A percentile compares a stretch with the other conserved stretches of the same genome.
phyloP scores from a whole-genome alignment of 73 alveolate genomes.

The Paramecium octaurelia region DNA sequence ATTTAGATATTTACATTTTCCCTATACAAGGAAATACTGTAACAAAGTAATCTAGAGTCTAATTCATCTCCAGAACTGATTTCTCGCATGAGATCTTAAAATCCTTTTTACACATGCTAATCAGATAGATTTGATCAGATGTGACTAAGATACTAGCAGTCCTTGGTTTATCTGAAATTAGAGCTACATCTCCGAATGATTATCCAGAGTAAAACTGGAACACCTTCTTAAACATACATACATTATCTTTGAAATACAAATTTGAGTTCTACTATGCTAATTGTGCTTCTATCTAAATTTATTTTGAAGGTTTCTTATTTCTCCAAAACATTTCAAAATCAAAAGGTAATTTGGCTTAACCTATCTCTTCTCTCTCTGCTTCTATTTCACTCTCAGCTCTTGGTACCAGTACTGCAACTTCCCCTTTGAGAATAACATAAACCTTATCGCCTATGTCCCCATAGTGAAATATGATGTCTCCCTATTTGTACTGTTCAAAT shows the following conservation, averaged over 20 bases:
- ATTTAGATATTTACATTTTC: neutral
- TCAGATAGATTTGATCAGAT: neutral
- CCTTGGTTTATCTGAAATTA: neutral
- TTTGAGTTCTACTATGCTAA: neutral
- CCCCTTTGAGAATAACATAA: neutral
- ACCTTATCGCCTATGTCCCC: conserved; percentile 26
- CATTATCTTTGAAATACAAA: neutral
- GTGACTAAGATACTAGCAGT: neutral
- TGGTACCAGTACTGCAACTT: conserved; percentile 33
- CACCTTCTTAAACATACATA: conserved; percentile 12
- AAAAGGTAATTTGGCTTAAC: neutral
- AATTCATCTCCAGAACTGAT: conserved; percentile 3
- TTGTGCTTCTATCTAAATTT: neutral
- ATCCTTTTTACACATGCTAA: conserved; percentile 10
- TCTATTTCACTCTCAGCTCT: neutral
- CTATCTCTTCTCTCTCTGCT: neutral
- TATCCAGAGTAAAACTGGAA: conserved; percentile 22
- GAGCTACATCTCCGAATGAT: conserved; percentile 35
- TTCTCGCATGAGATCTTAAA: conserved; percentile 3
- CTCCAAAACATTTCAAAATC: neutral
- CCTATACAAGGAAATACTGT: neutral
- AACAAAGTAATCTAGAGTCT: neutral
- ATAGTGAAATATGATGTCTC: conserved; percentile 3
- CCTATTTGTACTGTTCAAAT: neutral
- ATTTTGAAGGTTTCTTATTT: neutral